phyloP scores from a whole-genome alignment of 176 grass and related monocot genomes.

The Saccharum officinarum region DNA sequence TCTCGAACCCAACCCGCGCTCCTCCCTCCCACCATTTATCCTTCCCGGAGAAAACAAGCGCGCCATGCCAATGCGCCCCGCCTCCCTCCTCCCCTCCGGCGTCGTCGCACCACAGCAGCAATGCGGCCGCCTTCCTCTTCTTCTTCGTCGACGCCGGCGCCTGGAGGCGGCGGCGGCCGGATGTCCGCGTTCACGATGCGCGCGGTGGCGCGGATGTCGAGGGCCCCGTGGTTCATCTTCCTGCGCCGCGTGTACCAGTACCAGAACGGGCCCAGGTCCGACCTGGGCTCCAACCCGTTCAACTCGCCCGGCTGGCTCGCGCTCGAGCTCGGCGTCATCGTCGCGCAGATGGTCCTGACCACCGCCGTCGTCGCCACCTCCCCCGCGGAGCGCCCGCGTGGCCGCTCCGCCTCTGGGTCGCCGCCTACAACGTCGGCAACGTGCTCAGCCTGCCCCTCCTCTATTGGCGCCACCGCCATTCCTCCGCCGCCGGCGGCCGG shows the following conservation, averaged over 20 bases:
- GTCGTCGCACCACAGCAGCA: not conserved
- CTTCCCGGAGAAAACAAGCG: slow-evolving; percentile 34
- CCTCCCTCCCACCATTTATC: slow-evolving; percentile 49
- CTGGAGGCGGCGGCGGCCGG: slow-evolving; percentile 15
- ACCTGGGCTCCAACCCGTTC: slow-evolving; percentile 89
- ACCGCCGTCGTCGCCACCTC: slow-evolving; percentile 52
- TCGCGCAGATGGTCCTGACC: slow-evolving; percentile 57
- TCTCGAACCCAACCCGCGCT: slow-evolving; percentile 53
- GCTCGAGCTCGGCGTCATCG: slow-evolving; percentile 61
- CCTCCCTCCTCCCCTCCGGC: not conserved
- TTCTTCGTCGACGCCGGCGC: not conserved
- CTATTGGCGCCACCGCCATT: slow-evolving; percentile 84
- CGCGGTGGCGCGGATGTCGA: slow-evolving; percentile 60
- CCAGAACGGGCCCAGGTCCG: slow-evolving; percentile 88
- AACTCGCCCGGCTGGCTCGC: slow-evolving; percentile 82
- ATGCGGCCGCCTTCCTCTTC: slow-evolving; percentile 37
- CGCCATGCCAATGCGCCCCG: slow-evolving; percentile 31
- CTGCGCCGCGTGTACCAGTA: slow-evolving; percentile 89
- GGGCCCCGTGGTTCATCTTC: slow-evolving; percentile 95
- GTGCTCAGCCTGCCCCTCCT: slow-evolving; percentile 90
- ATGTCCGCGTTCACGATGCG: slow-evolving; percentile 52
- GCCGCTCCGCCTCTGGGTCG: slow-evolving; percentile 88
- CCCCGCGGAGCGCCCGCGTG: slow-evolving; percentile 66
- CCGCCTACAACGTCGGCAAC: slow-evolving; percentile 83
- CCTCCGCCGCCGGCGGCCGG: not conserved